Base-by-base conservation (phyloP, 2,329 filamentous ascomycete species). In the Cadophora malorum region DNA sequence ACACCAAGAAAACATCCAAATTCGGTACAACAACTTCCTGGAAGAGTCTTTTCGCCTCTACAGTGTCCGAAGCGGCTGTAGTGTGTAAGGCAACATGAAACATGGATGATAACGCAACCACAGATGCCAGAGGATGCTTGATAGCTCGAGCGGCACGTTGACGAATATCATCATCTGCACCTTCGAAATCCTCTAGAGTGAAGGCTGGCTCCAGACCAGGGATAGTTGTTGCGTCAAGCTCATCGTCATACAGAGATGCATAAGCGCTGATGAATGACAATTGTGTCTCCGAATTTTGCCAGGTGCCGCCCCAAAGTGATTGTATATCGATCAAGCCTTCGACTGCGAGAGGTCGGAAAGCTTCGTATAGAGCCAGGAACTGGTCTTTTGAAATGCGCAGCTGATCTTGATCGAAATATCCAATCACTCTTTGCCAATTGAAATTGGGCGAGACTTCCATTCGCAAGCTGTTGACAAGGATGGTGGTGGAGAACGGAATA, bases 231-330 rank as follows among this genome's bases (percentile, higher is more conserved):
- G 93, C 91, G 78, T 98, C 94, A 31, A 97, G 85, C 74, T 94
- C 88, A 33, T 92, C 87, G 0, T 90, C 86, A 14, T 86, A 87
- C 66, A 94, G 86, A 4, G 91, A 92, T 25, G 95, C 85, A 78
- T 95, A 97, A 21, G 94, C 94, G 71, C 91, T 91, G 64, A 98
- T 88, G 78, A 98, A 97, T n/a, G 94, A 96, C 45, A 99, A 83
- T 72, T 98, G 95, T 0, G 96, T 93, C 70, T 97, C 90, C 16
- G 91, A 87, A 73, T 96, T 88, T 70, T 90, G 88, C 95, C 96
- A 99, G 70, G 88, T 75, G 8, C 94, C 94, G 67, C 94, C 94
- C 94, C 96, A 98, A 25, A 99, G 83, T 49, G 85, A 86, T 78
- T 97, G 94, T 55, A 99, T 91, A 77, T 97, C 93, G 74, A 98